A percentile compares a stretch with the other conserved stretches of the same genome.
phyloP scores from a whole-genome alignment of 176 grass and related monocot genomes.

The Hordeum vulgare region DNA sequence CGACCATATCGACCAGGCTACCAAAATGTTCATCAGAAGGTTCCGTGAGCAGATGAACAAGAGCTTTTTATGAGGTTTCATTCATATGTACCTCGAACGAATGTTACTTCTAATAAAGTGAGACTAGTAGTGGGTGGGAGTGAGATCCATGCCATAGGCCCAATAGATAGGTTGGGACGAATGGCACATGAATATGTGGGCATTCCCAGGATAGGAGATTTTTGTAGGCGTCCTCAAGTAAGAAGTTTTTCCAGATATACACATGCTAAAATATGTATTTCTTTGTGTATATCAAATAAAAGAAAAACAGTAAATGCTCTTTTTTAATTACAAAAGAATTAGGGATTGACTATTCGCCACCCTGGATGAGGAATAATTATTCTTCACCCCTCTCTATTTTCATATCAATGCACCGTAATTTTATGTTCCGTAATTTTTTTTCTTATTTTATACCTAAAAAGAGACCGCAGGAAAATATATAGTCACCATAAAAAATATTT shows the following conservation, averaged over 20 bases:
- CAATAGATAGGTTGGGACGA: not conserved
- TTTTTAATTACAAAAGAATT: no score
- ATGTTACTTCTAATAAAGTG: not conserved
- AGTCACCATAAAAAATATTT: no score
- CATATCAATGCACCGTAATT: no score
- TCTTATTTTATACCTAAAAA: no score
- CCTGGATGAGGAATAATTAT: no score
- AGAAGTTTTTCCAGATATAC: not conserved
- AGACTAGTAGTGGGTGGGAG: not conserved
- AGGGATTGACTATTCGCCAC: no score
- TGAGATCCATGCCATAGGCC: no score
- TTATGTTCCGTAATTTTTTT: no score
- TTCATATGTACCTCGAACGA: not conserved
- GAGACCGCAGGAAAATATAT: no score
- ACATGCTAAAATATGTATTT: not conserved
- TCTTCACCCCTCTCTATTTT: no score
- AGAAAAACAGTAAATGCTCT: no score
- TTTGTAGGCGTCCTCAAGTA: not conserved
- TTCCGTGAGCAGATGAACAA: conserved; percentile 51
- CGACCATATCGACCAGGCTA: conserved; percentile 61
- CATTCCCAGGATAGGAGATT: not conserved
- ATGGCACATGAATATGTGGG: no score
- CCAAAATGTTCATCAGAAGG: conserved; percentile 70
- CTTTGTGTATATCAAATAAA: not conserved
- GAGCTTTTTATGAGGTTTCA: not conserved